These are phyloP conservation scores for Cyclaneusma minus DNA, from an alignment of 2,329 filamentous ascomycete species.

Conservation along the genomic window DNA sequence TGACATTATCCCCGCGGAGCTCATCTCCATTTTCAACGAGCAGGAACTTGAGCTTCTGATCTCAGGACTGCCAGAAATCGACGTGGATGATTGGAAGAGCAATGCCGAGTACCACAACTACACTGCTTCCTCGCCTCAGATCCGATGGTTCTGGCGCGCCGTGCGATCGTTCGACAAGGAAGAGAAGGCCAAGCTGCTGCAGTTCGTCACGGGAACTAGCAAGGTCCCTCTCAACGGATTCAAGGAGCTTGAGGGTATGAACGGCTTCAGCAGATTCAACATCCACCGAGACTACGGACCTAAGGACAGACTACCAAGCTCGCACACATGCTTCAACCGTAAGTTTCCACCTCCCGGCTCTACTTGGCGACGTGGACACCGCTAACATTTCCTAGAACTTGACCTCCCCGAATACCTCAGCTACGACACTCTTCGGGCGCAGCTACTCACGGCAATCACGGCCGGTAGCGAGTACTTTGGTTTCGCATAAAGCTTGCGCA, in stretches of 20 bases:
- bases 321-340: constrained; percentile 99
- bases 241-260: constrained; percentile 98
- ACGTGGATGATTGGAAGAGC: constrained; percentile 97
- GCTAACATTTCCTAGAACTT: constrained; percentile 48
- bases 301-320: constrained; percentile 88
- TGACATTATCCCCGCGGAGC: constrained; percentile 87
- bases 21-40: constrained; percentile 96
- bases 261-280: constrained; percentile 94
- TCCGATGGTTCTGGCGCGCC: constrained; percentile 99
- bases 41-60: constrained; percentile 94
- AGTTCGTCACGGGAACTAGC: constrained; percentile 96
- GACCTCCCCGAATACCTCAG: constrained; percentile 96
- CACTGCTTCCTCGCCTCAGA: constrained; percentile 81
- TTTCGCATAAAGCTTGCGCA: constrained; percentile 61
- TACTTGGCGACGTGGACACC: constrained; percentile 4
- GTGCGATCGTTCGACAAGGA: constrained; percentile 97
- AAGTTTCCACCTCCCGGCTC: constrained; percentile 30
- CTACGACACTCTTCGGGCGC: constrained; percentile 78
- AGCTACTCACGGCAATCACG: constrained; percentile 92
- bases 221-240: constrained; percentile 98
- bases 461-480: constrained; percentile 95
- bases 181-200: constrained; percentile 88
- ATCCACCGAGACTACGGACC: constrained; percentile 96
- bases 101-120: constrained; percentile 99
- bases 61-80: constrained; percentile 91